Evolutionary conservation across 2,329 filamentous ascomycete genomes (phyloP).

Genomic region (Aotearoamyces nothofagi): DNA sequence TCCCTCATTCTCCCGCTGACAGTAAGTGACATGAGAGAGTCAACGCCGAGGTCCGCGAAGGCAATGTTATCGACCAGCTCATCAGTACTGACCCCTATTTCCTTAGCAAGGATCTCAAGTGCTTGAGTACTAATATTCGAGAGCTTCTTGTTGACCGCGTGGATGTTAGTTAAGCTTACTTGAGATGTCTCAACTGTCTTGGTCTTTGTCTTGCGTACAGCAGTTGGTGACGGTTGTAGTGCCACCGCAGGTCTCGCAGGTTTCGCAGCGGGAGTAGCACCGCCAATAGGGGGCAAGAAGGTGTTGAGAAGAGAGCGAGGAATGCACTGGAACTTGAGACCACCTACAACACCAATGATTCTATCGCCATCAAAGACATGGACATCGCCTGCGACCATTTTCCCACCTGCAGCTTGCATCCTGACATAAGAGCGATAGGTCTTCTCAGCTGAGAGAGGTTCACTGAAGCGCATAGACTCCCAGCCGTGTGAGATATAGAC

Average conservation of each 20-base stretch:
- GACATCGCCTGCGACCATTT: slow-evolving; percentile 36
- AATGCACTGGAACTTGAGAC: slow-evolving; percentile 4
- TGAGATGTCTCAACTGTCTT: slow-evolving; percentile 18
- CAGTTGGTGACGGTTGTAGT: slow-evolving; percentile 18
- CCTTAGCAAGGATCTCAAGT: slow-evolving; percentile 38
- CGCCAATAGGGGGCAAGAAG: slow-evolving; percentile 45
- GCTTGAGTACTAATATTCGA: slow-evolving; percentile 27
- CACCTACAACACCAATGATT: slow-evolving; percentile 8
- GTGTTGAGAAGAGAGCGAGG: slow-evolving; percentile 37
- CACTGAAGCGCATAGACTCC: slow-evolving; percentile 34
- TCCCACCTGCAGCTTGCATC: slow-evolving; percentile 35
- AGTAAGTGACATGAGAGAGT: slow-evolving; percentile 45
- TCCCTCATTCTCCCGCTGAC: slow-evolving; percentile 41
- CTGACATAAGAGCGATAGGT: slow-evolving; percentile 40
- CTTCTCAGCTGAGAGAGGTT: slow-evolving; percentile 28
- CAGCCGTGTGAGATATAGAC: slow-evolving; percentile 47
- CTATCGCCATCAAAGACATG: slow-evolving; percentile 31
- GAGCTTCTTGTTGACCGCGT: slow-evolving; percentile 34
- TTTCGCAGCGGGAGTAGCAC: slow-evolving; percentile 22
- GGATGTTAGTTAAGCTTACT: slow-evolving; percentile 30
- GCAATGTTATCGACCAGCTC: slow-evolving; percentile 40
- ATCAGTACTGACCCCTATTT: slow-evolving; percentile 36
- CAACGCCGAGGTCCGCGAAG: slow-evolving; percentile 41
- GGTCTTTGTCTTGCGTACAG: slow-evolving; percentile 20
- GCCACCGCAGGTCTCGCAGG: slow-evolving; percentile 21